Conservation (phyloP, 2,329 filamentous ascomycete species). For the Fusarium sp. region DNA sequence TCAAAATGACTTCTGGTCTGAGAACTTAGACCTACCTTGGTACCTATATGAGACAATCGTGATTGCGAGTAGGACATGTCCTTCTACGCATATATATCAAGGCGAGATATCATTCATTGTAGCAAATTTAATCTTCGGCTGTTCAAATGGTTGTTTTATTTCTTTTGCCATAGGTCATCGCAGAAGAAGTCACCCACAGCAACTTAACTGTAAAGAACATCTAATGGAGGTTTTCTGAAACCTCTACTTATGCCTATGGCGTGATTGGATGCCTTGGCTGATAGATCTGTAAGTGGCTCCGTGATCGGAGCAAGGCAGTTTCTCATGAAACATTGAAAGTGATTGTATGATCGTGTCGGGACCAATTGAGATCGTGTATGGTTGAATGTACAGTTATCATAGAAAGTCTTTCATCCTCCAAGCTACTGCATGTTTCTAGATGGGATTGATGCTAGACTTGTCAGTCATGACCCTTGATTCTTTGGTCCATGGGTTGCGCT, state of each 20-base stretch:
- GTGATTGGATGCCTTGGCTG: not conserved
- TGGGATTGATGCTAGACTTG: not conserved
- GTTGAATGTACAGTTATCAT: not conserved
- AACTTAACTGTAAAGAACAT: not conserved
- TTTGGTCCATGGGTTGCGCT: conserved; percentile 19
- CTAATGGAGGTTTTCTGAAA: not conserved
- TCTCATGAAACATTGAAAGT: not conserved
- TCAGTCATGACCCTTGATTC: not conserved
- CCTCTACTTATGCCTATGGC: not conserved
- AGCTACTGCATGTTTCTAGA: not conserved
- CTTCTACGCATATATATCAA: not conserved
- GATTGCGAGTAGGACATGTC: not conserved
- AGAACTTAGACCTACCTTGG: not conserved
- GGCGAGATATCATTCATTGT: not conserved
- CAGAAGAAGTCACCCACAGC: not conserved
- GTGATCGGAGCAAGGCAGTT: not conserved
- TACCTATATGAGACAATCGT: not conserved
- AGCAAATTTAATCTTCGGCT: not conserved
- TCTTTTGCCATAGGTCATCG: not conserved
- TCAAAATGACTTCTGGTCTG: not conserved
- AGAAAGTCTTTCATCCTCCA: not conserved
- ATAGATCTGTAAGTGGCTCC: not conserved
- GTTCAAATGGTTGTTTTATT: not conserved
- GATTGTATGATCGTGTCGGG: not conserved
- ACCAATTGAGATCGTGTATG: not conserved